Base-by-base conservation (phyloP, 495 filamentous ascomycete species). In the Staphylotrichum longicolle region DNA sequence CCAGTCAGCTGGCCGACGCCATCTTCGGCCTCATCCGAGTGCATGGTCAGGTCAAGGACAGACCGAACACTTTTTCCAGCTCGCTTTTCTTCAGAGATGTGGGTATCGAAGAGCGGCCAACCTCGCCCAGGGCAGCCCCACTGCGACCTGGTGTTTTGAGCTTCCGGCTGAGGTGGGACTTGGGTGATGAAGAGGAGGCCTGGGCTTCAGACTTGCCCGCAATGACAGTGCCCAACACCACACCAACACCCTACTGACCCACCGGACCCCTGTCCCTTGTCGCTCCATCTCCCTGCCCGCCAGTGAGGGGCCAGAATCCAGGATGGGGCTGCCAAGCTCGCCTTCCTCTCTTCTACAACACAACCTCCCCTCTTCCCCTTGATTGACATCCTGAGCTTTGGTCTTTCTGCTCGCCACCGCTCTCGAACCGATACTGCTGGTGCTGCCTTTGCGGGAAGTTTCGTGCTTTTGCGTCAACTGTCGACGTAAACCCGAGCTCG, bases 121-220 rank as follows among this genome's bases (percentile, higher is more conserved):
- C 20, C 20, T 27, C 20, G 20, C 20, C 20, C 20, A 27, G 4
- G 46, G 48, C 51, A 5, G 14, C 44, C 51, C n/a, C 58, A 14
- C 58, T 47, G 51, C 40, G 37, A 41, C 51, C 58, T 42, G 50
- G 58, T 51, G 51, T 61, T 61, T 61, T 47, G 58, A 55, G 20
- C 50, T 14, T 50, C 42, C 27, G 41, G 37, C 10, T 39, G 10
- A 39, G 37, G 37, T 33, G 42, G 59, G 53, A 44, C 53, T 37
- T 37, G 35, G 6, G 49, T n/a, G 33, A 14, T 35, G 33, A 14
- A n/a, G 49, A 20, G 33, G 33, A 40, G 35, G 51, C 35, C 51
- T 41, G 35, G 35, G 35, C 35, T 54, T 39, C 37, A 11, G 7
- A 41, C 3, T 12, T 41, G 51, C 35, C n/a, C 35, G 7, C 20